A percentile compares a stretch with the other conserved stretches of the same genome.
phyloP scores from a whole-genome alignment of 2,329 filamentous ascomycete species.

The Neophaeococcomyces aloes region DNA sequence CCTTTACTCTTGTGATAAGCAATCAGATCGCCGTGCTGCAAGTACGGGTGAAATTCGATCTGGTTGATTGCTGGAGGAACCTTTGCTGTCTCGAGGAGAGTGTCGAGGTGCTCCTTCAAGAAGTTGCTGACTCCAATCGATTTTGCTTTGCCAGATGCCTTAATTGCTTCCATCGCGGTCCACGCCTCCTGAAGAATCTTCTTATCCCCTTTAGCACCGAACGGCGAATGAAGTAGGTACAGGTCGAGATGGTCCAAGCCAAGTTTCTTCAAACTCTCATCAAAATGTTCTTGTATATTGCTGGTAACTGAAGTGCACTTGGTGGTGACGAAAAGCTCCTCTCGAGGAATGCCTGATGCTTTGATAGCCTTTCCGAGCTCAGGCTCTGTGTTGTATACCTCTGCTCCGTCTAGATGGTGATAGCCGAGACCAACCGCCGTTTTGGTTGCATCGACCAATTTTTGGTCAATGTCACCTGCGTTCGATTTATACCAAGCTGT shows the following conservation, averaged over 20 bases:
- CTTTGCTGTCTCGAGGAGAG: constrained; percentile 37
- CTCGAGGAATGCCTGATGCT: constrained; percentile 35
- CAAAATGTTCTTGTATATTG: constrained; percentile 47
- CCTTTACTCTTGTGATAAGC: constrained; percentile 31
- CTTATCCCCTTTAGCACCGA: constrained; percentile 42
- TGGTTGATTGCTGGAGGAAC: constrained; percentile 34
- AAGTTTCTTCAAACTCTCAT: constrained; percentile 48
- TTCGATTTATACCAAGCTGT: constrained; percentile 54
- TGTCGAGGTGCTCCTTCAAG: constrained; percentile 44
- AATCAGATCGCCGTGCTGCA: constrained; percentile 35
- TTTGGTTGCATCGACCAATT: constrained; percentile 46
- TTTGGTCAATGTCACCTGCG: constrained; percentile 40
- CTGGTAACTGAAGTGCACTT: constrained; percentile 46
- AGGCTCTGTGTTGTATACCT: constrained; percentile 42
- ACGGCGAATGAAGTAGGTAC: constrained; percentile 54
- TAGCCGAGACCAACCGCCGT: constrained; percentile 50
- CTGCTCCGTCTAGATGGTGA: constrained; percentile 53
- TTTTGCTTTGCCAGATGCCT: constrained; percentile 46
- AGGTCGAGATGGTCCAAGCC: constrained; percentile 53
- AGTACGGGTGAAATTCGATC: constrained; percentile 38
- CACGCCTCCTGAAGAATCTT: constrained; percentile 47
- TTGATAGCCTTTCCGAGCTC: constrained; percentile 41
- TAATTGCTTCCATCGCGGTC: constrained; percentile 50
- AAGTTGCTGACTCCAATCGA: constrained; percentile 57
- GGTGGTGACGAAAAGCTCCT: constrained; percentile 44